These are phyloP conservation scores for Chlamydomonas sp. DNA, from an alignment of 139 green algal species.

Conservation along the genomic window DNA sequence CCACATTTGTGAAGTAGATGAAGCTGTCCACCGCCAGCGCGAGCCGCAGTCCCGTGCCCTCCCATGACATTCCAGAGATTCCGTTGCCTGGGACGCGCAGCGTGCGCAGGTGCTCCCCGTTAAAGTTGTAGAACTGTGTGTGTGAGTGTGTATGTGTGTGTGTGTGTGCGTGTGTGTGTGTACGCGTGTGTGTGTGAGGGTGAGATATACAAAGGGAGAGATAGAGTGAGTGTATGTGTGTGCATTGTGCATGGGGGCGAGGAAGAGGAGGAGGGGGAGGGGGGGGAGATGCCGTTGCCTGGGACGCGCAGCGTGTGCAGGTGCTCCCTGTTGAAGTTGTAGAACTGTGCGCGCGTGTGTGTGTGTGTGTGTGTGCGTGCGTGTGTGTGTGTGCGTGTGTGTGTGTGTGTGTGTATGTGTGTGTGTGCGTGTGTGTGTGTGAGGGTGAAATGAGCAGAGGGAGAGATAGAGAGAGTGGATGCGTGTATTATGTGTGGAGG, in stretches of 20 bases:
- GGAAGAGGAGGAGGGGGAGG: no score
- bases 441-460: no score
- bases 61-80: constrained; percentile 60
- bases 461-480: no score
- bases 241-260: not conserved
- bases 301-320: constrained; percentile 65
- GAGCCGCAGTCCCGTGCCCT: constrained; percentile 63
- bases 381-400: no score
- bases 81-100: constrained; percentile 57
- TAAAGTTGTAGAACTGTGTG: constrained; percentile 55
- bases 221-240: not conserved
- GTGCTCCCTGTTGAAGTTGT: constrained; percentile 56
- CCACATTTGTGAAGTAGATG: constrained; percentile 72
- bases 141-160: not conserved
- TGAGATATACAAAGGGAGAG: no score
- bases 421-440: no score
- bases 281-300: constrained; percentile 48
- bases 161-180: no score
- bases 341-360: constrained; percentile 48
- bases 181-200: no score
- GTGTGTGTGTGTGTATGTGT: no score
- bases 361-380: no score
- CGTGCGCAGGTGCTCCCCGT: constrained; percentile 63
- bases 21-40: constrained; percentile 63
- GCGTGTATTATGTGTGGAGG: not conserved